Percentiles rank a stretch among this genome's conserved stretches.
phyloP scores from a whole-genome alignment of 2,329 filamentous ascomycete species.

The Diplodia scrobiculata region DNA sequence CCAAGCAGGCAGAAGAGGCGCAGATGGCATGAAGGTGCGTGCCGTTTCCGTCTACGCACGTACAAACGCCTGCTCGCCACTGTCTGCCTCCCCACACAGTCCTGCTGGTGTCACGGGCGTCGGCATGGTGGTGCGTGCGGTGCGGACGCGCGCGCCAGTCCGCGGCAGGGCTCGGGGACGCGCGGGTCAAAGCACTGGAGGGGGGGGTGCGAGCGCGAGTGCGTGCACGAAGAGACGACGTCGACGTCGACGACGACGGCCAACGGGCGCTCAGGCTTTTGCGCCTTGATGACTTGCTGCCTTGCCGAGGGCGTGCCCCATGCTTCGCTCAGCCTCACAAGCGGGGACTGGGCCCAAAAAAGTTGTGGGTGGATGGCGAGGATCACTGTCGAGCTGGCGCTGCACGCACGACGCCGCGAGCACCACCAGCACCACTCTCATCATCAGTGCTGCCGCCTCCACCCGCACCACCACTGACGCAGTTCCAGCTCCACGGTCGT shows the following conservation, averaged over 20 bases:
- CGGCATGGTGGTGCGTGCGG: background rate
- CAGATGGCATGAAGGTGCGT: background rate
- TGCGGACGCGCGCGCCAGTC: conserved; percentile 9
- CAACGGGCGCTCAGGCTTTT: background rate
- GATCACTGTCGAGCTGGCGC: conserved; percentile 9
- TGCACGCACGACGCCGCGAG: conserved; percentile 5
- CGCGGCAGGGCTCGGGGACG: conserved; percentile 1
- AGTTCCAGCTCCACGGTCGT: conserved; percentile 2
- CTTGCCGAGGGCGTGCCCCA: background rate
- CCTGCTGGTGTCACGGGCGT: conserved; percentile 21
- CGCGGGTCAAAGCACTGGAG: background rate
- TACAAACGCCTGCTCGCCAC: conserved; percentile 2
- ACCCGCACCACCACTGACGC: conserved; percentile 2
- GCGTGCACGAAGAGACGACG: background rate
- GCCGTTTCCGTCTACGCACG: conserved; percentile 18
- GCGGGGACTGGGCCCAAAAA: background rate
- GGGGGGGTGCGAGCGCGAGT: background rate
- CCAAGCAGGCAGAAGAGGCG: background rate
- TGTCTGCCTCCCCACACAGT: conserved; percentile 17
- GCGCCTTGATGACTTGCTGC: background rate
- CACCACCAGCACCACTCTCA: background rate
- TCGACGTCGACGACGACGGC: background rate
- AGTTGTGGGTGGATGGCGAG: background rate
- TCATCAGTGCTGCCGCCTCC: background rate
- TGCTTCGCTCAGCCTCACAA: conserved; percentile 19